Evolutionary conservation across 163 green algal genomes (phyloP), one percentile per base, ranked within the genome.

Genomic region (Volvox carteri): DNA sequence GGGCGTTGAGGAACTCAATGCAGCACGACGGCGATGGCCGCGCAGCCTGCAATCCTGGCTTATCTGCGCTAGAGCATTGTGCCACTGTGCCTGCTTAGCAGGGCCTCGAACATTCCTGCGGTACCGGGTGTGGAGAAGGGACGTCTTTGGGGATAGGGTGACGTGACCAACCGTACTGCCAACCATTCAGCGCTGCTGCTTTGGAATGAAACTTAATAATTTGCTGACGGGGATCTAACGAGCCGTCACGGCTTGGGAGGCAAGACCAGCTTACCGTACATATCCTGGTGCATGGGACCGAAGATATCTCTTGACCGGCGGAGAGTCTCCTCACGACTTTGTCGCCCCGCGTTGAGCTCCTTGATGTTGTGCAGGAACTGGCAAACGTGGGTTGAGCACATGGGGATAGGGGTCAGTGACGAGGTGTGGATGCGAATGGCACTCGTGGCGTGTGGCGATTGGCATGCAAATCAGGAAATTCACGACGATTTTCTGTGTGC

Each of bases 351-450:
- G 76, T 98, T 98, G 8, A 98, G 95, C 84, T 98, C 95, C 92
- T 98, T 97, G 92, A 97, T 97, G 65, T 94, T 93, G 68, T 94
- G 90, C 65, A 97, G 76, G 86, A 97, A 97, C 70, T 92, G 60
- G 60, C 54, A 23, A 23, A 65, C 54, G 68, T 8, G 50, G 25
- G 35, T 42, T n/a, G n/a, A n/a, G n/a, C n/a, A n/a, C n/a, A n/a
- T n/a, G n/a, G n/a, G n/a, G n/a, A n/a, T n/a, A n/a, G n/a, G n/a
- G n/a, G n/a, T n/a, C n/a, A n/a, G n/a, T n/a, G n/a, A n/a, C n/a
- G n/a, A n/a, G n/a, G n/a, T 70, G 25, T 12, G 58, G 58, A 33
- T 70, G 21, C n/a, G n/a, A n/a, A n/a, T n/a, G n/a, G n/a, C n/a
- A n/a, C n/a, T n/a, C n/a, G n/a, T n/a, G n/a, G n/a, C n/a, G n/a